These are phyloP conservation scores for Platanthera zijinensis DNA, from an alignment of 106 monocot species.

Conservation along the genomic window DNA sequence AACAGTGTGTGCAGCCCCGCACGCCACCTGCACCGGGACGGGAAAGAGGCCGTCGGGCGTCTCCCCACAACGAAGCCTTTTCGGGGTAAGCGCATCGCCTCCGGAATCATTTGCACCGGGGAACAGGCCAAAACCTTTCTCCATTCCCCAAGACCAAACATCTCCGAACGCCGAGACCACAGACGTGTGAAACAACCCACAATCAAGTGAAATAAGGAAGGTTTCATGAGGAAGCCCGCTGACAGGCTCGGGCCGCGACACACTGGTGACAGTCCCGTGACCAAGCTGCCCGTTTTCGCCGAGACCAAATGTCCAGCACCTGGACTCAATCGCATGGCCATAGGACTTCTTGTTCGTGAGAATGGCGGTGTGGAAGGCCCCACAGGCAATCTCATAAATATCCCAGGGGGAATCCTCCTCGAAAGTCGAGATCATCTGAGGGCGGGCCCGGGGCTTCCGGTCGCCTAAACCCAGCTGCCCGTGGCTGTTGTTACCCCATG, in stretches of 20 bases:
- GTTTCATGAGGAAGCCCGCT: slow-evolving; percentile 32
- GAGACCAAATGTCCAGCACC: slow-evolving; percentile 80
- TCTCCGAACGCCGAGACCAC: slow-evolving; percentile 59
- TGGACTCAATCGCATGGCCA: slow-evolving; percentile 38
- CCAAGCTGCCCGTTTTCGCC: slow-evolving; percentile 87
- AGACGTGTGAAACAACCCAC: slow-evolving; percentile 72
- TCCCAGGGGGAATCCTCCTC: slow-evolving; percentile 48
- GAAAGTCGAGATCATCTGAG: slow-evolving; percentile 39
- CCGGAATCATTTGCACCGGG: slow-evolving; percentile 51
- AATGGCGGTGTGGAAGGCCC: slow-evolving; percentile 69
- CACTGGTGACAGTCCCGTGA: slow-evolving; percentile 40
- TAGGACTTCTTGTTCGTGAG: slow-evolving; percentile 44
- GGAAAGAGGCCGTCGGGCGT: slow-evolving; percentile 26
- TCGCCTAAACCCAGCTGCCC: slow-evolving; percentile 78
- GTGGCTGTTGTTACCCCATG: slow-evolving; percentile 82
- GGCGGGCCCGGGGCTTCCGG: slow-evolving; percentile 30
- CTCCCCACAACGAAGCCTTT: slow-evolving; percentile 22
- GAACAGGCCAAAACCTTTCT: slow-evolving; percentile 70
- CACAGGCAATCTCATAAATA: slow-evolving; percentile 74
- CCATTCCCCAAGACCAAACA: slow-evolving; percentile 91
- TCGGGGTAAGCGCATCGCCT: slow-evolving; percentile 57
- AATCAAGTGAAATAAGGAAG: slow-evolving; percentile 60
- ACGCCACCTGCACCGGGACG: slow-evolving; percentile 42
- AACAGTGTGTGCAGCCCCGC: slow-evolving; percentile 80
- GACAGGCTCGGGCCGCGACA: slow-evolving; percentile 35